Conservation (phyloP, 345 rosid species). For the Salix brachista region DNA sequence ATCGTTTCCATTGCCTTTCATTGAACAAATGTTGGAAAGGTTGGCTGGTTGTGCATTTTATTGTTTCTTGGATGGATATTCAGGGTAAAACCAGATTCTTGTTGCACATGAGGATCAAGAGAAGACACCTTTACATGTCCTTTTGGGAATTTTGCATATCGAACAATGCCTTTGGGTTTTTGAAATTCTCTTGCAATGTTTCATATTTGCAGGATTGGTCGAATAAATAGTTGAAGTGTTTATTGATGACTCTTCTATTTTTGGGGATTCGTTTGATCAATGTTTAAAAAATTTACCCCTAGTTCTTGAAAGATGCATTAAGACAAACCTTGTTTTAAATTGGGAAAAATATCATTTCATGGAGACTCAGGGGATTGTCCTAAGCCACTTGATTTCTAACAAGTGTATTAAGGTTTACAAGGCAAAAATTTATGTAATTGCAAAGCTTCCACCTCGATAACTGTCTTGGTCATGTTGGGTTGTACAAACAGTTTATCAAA, state of each 20-base stretch:
- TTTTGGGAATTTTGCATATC: background rate
- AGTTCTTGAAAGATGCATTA: too few species aligned
- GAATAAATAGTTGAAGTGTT: background rate
- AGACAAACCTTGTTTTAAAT: background rate
- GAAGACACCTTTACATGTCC: background rate
- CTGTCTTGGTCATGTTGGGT: too few species aligned
- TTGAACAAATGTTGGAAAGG: background rate
- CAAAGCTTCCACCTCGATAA: too few species aligned
- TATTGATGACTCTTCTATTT: background rate
- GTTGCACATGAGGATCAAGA: background rate
- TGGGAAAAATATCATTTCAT: background rate
- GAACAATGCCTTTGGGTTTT: too few species aligned
- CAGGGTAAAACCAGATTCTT: background rate
- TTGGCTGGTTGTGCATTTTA: background rate
- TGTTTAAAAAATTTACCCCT: background rate
- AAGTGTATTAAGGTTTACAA: background rate
- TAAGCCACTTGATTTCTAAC: background rate
- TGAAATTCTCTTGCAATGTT: background rate
- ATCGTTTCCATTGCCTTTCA: background rate
- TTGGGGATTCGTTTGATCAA: background rate
- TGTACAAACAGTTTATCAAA: background rate
- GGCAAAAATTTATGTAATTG: background rate
- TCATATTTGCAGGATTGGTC: background rate
- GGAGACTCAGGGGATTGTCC: background rate
- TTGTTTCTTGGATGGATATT: background rate